A percentile compares a stretch with the other conserved stretches of the same genome.
These are phyloP conservation scores for Mallotus repandus DNA, from an alignment of 441 rosid genomes.

Conservation along the genomic window DNA sequence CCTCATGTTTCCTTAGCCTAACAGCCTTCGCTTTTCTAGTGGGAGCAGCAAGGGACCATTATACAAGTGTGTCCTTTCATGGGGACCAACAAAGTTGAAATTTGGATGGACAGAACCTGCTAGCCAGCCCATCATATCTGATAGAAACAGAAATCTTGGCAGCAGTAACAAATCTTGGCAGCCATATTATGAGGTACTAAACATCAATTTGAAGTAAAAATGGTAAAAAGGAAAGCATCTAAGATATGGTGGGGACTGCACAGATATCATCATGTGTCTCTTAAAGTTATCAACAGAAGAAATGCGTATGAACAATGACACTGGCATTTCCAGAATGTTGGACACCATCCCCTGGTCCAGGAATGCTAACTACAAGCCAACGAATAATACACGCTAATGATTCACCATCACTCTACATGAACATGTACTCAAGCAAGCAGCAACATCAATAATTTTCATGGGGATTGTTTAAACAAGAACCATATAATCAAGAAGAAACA, in stretches of 20 bases:
- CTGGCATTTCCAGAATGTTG: no score
- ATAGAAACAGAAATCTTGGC: no score
- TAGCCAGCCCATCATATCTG: no score
- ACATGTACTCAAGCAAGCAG: not conserved
- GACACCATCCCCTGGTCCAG: not conserved
- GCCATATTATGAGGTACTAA: not conserved
- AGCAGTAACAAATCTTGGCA: no score
- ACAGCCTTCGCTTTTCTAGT: no score
- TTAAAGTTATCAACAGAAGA: slow-evolving; percentile 7
- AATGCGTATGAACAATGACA: no score
- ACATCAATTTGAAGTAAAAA: not conserved
- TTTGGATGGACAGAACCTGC: not conserved
- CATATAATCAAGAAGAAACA: not conserved
- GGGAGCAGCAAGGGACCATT: not conserved
- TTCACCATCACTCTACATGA: not conserved
- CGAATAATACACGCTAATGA: not conserved
- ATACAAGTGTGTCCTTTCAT: not conserved
- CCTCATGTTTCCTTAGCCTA: no score
- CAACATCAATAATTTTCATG: not conserved
- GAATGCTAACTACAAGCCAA: not conserved
- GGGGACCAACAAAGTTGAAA: not conserved
- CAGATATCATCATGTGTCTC: not conserved
- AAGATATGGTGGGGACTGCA: not conserved
- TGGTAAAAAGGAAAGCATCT: not conserved
- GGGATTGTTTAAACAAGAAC: not conserved